Evolutionary conservation across 2,329 filamentous ascomycete species (phyloP), one percentile per base, ranked within the genome.

Genomic region (Hansfordia pulvinata): DNA sequence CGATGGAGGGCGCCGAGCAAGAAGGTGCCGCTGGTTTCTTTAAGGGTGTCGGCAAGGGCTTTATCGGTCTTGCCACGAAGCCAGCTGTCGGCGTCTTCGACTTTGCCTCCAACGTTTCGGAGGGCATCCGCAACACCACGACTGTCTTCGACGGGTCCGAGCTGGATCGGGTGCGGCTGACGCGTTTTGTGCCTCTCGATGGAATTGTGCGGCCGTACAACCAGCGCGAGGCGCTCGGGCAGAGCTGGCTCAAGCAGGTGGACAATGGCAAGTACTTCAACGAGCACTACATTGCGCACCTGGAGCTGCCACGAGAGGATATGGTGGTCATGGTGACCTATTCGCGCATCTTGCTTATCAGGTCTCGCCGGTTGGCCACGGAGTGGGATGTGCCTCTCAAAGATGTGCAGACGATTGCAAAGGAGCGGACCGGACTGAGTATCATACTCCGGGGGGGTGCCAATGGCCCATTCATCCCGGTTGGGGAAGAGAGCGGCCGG

Each of bases 231-330:
- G 86, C 90, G 0, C 73, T 98, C 3, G 90, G 90, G 1, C 90
- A 98, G 51, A 94, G 84, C 61, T 98, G 90, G 92, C 75, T 98
- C 37, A 98, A 98, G 64, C 93, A 93, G 32, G 75, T 93, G 8
- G 90, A 98, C 54, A 90, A 94, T 37, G 90, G 90, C 34, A 90
- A 86, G 51, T 96, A 88, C 62, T 98, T 98, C 68, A 79, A 93
- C 55, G 90, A 98, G 53, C 71, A 84, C 47, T 98, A 98, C 58
- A 90, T 98, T 50, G 92, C 86, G 4, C 92, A 98, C 48, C 64
- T 98, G 4, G 88, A 98, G 53, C 69, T 98, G 15, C 81, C 84
- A 8, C 74, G 76, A 33, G 83, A 90, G 49, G 86, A 92, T 47
- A 80, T 85, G 62, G 75, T 88, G 30, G 78, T 86, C 25, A 83